phyloP scores from a whole-genome alignment of 169 alveolate species.

The Neospora caninum region DNA sequence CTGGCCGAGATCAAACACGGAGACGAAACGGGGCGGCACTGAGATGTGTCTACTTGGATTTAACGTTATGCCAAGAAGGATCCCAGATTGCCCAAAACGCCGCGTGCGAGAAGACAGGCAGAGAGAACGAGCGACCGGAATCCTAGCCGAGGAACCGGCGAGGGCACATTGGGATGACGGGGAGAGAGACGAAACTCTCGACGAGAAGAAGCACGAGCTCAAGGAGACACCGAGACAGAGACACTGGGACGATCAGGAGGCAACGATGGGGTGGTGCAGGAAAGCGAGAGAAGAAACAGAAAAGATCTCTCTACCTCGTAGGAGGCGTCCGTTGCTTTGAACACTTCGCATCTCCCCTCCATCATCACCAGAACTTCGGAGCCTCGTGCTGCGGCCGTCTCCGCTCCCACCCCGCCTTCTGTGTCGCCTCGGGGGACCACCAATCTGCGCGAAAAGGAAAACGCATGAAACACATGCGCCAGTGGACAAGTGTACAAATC shows the following conservation, averaged over 20 bases:
- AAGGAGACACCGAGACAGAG: neutral
- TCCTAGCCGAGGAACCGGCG: no score
- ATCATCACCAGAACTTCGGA: neutral
- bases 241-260: neutral
- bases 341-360: neutral
- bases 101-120: neutral
- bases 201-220: neutral
- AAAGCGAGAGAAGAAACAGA: neutral
- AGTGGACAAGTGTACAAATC: no score
- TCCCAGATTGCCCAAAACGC: neutral
- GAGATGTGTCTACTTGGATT: no score
- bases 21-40: no score
- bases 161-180: no score
- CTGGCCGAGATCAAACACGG: no score
- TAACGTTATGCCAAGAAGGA: no score
- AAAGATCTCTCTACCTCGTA: neutral
- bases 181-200: neutral
- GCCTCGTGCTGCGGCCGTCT: neutral
- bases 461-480: neutral
- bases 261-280: neutral
- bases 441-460: neutral
- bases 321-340: neutral
- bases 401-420: neutral
- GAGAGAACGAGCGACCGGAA: neutral
- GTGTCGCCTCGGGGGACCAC: neutral